Base-by-base conservation (phyloP, 306 rosid genomes). In the Pyrus betulifolia region DNA sequence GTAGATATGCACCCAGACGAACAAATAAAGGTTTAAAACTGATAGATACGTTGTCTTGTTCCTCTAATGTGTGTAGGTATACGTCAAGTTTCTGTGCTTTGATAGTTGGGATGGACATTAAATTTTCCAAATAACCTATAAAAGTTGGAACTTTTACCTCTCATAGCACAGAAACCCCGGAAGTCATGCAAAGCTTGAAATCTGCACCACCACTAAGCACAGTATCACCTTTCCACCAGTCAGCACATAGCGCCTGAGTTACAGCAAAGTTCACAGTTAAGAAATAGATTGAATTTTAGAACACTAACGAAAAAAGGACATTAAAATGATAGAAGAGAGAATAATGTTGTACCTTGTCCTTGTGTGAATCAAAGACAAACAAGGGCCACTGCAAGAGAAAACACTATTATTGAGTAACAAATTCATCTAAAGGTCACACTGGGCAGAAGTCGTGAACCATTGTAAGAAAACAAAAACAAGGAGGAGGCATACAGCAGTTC, bases 181-280 rank as follows among this genome's bases (percentile, higher is more conserved):
- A 89, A 80, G 93, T 90, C 72, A 96, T 81, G 83, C 93, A 75
- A 17, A 96, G 93, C 83, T 80, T 91, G 59, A 97, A 84, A 81
- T 96, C 99, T 6, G 80, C 98, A 60, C 99, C 98, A 17, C 99
- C 99, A 71, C 99, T 96, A 75, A 91, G 65, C 70, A 96, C 76
- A 67, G 77, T 81, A 64, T 92, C 89, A 75, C 88, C 82, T 80
- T 82, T 92, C 98, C 99, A 96, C 99, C 99, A 92, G 77, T 92
- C 97, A 44, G 92, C 97, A 73, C 89, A 88, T 17, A 96, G 85
- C 30, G 91, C 98, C 99, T 96, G 83, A 66, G 64, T 73, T 70
- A 61, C 74, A 28, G 40, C 69, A 33, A 46, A 74, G 18, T 78
- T 63, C 74, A 63, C 22, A 69, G 15, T 69, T 27, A 8, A 5